A percentile compares a stretch with the other conserved stretches of the same genome.
Evolutionary conservation across 2,329 filamentous ascomycete genomes (phyloP).

Genomic region (Sclerotinia trifoliorum): DNA sequence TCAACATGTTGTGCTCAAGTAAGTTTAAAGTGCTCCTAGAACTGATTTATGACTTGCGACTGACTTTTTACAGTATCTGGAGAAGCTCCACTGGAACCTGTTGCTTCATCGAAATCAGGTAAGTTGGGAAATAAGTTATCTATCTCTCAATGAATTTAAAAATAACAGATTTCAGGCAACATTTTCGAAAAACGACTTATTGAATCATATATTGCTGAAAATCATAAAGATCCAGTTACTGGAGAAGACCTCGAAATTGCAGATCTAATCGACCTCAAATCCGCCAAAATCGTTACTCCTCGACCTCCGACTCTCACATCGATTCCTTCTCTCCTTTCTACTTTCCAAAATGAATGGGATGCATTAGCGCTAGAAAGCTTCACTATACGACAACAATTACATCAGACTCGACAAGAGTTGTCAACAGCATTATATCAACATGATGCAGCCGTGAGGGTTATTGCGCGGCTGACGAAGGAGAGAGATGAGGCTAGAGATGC

Average conservation of each 20-base stretch:
- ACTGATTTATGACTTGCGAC: constrained; percentile 30
- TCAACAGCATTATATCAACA: constrained; percentile 94
- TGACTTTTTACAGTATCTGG: constrained; percentile 70
- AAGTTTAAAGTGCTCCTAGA: constrained; percentile 42
- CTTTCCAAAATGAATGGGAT: constrained; percentile 99
- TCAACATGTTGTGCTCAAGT: constrained; percentile 65
- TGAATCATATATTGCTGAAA: constrained; percentile 89
- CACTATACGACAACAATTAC: constrained; percentile 83
- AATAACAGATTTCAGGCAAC: constrained; percentile 56
- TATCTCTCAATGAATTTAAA: constrained; percentile 24
- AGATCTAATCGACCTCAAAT: constrained; percentile 85
- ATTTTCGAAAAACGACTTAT: constrained; percentile 95
- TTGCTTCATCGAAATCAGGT: constrained; percentile 94
- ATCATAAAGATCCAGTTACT: constrained; percentile 88
- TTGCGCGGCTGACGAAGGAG: constrained; percentile 86
- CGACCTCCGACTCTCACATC: constrained; percentile 92
- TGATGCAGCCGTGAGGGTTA: constrained; percentile 93
- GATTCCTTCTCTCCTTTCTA: constrained; percentile 87
- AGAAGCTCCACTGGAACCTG: constrained; percentile 91
- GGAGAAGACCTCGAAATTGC: constrained; percentile 80
- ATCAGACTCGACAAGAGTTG: constrained; percentile 88
- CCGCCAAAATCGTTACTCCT: constrained; percentile 78
- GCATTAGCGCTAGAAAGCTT: constrained; percentile 88
- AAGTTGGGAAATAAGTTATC: constrained; percentile 42
- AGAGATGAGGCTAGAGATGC: constrained; percentile 89